These are phyloP conservation scores for Aphanomyces astaci DNA, from an alignment of 352 stramenopile species.

Conservation along the genomic window DNA sequence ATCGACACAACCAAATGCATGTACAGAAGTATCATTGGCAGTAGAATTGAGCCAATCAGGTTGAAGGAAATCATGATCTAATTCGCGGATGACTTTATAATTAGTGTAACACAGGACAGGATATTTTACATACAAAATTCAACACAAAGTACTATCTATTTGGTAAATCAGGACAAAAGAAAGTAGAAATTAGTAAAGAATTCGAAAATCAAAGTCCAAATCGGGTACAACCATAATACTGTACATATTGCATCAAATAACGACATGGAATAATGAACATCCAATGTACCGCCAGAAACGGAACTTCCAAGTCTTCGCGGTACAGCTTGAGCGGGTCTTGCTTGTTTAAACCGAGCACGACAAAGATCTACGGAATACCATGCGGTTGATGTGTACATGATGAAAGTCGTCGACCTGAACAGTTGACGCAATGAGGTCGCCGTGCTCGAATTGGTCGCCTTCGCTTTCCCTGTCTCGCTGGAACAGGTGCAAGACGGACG, in stretches of 20 bases:
- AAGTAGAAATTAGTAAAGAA: too few species aligned
- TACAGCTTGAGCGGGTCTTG: conserved; percentile 78
- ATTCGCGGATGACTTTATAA: too few species aligned
- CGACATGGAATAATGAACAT: background rate
- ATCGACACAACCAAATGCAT: too few species aligned
- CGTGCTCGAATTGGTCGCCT: conserved; percentile 63
- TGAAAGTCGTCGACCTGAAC: conserved; percentile 45
- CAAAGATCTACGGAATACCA: conserved; percentile 52
- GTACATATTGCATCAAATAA: too few species aligned
- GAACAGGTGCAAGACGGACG: conserved; percentile 59
- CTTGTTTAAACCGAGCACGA: conserved; percentile 57
- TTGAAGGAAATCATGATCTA: background rate
- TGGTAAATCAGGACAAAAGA: too few species aligned
- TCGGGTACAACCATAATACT: too few species aligned
- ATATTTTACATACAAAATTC: background rate
- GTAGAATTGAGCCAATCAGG: too few species aligned
- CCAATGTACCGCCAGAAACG: conserved; percentile 58
- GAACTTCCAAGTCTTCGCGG: conserved; percentile 60
- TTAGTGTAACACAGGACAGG: too few species aligned
- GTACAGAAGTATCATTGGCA: too few species aligned
- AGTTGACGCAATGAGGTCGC: conserved; percentile 53
- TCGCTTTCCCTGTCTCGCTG: conserved; percentile 38
- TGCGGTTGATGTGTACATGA: background rate
- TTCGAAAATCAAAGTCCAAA: too few species aligned
- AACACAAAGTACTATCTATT: too few species aligned